These are phyloP conservation scores for Apiotrichum veenhuisii DNA, from an alignment of 1,284 basidiomycete species.

Conservation along the genomic window DNA sequence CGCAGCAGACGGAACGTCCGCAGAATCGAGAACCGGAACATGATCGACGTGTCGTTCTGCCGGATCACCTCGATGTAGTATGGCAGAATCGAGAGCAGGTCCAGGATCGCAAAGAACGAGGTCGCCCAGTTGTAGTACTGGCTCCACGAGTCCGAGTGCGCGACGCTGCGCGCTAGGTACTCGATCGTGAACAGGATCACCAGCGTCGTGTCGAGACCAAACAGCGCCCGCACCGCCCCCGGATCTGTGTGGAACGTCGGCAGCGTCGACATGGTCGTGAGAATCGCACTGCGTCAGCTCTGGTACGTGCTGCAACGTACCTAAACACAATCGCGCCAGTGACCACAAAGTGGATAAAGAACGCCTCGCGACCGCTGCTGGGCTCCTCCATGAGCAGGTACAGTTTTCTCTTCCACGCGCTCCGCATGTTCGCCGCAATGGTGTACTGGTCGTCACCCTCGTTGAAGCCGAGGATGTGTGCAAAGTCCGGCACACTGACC, in stretches of 20 bases:
- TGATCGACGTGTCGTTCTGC: conserved; percentile 77
- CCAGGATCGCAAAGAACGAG: conserved; percentile 77
- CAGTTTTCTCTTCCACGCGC: conserved; percentile 44
- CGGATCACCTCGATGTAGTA: conserved; percentile 80
- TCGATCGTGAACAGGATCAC: conserved; percentile 80
- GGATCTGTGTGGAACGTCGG: conserved; percentile 66
- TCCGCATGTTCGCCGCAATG: conserved; percentile 40
- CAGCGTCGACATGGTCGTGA: conserved; percentile 80
- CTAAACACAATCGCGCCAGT: conserved; percentile 49
- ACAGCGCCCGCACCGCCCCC: conserved; percentile 67
- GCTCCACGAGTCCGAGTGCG: conserved; percentile 49
- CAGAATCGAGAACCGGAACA: conserved; percentile 81
- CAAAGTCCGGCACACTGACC: conserved; percentile 47
- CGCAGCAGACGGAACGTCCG: conserved; percentile 73
- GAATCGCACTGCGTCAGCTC: conserved; percentile 61
- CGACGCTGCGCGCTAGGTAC: conserved; percentile 42
- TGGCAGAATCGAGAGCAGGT: conserved; percentile 74
- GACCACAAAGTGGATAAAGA: conserved; percentile 45
- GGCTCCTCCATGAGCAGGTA: conserved; percentile 51
- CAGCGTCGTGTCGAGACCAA: conserved; percentile 69
- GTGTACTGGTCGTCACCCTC: conserved; percentile 48
- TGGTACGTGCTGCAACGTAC: no score
- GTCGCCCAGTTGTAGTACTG: conserved; percentile 49
- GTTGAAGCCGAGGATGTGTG: conserved; percentile 45
- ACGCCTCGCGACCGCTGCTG: conserved; percentile 44